These are phyloP conservation scores for Fusarium chaquense DNA, from an alignment of 2,329 filamentous ascomycete species.

Conservation along the genomic window DNA sequence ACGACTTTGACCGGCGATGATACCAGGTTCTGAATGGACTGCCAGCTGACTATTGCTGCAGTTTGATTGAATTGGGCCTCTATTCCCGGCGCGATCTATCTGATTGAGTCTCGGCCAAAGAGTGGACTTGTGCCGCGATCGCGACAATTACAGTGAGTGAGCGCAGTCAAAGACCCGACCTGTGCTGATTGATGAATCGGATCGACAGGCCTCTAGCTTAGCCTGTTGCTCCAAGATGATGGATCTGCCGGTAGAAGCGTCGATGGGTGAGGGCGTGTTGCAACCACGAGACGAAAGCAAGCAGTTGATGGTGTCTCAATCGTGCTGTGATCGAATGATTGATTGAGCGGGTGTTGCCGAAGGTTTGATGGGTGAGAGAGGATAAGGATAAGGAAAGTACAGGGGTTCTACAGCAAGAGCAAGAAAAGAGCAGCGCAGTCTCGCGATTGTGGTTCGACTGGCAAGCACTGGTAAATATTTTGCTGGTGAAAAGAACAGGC, in stretches of 20 bases:
- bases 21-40: conserved; percentile 23
- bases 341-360: conserved; percentile 44
- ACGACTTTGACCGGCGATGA: conserved; percentile 34
- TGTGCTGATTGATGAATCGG: conserved; percentile 1
- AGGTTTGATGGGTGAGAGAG: conserved; percentile 38
- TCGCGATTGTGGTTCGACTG: conserved; percentile 47
- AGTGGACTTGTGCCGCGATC: conserved; percentile 28
- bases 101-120: conserved; percentile 21
- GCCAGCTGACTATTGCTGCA: conserved; percentile 13
- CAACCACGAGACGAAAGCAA: no score
- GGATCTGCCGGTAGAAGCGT: conserved; percentile 18
- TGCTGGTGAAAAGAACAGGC: conserved; percentile 38
- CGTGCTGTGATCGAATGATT: conserved; percentile 45
- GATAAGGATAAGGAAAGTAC: conserved; percentile 13
- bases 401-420: conserved; percentile 39
- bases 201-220: conserved; percentile 21
- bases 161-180: no score
- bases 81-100: conserved; percentile 16
- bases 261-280: conserved; percentile 21
- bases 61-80: conserved; percentile 22
- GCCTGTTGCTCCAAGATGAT: conserved; percentile 2
- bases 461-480: conserved; percentile 35
- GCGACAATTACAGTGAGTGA: conserved; percentile 19
- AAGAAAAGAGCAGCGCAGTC: conserved; percentile 36
- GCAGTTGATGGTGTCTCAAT: conserved; percentile 25